Base-by-base conservation (phyloP, 345 rosid species). In the Clarkia xantiana region DNA sequence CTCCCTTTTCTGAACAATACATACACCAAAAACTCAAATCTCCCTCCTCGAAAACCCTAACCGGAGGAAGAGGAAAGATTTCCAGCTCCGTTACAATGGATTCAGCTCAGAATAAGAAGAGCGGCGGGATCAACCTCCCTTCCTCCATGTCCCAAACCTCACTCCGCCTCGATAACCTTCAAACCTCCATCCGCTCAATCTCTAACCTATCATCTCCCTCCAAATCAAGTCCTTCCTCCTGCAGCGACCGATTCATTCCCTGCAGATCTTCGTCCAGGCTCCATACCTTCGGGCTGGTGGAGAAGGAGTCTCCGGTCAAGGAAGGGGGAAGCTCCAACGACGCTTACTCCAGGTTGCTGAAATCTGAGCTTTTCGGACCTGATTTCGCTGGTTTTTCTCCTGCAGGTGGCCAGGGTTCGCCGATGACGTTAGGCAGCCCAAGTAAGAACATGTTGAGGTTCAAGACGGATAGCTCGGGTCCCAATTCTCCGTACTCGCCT, bases 181-280 rank as follows among this genome's bases (percentile, higher is more conserved):
- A 94, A 34, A 71, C 76, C 48, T 78, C 89, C 18, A 55, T 81
- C 11, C 79, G 94, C 11, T 71, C 76, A 19, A 75, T 82, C 20
- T 77, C 96, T 4, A 78, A 76, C 62, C 51, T 84, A 2, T 76
- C 87, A 9, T 91, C 96, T 0, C 98, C 94, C 0, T 82, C 95
- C 0, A 84, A 84, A 40, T 50, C 74, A 10, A 29, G 36, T 15
- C 66, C 77, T 13, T 74, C 95, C 0, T 61, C 74, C 34, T 83
- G 94, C 58, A 82, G 98, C 55, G 98, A 91, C 53, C 64, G 96
- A 67, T 91, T 91, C 71, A 91, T 84, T 45, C 96, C 96, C 0
- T 86, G 96, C 66, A 75, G 96, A 83, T 91, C 98, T 17, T 76
- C 96, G 2, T 91, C 98, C 1, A 75, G 98, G 57, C 76, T 91